These are phyloP conservation scores for Tuber aestivum DNA, from an alignment of 495 filamentous ascomycete species.

Conservation along the genomic window DNA sequence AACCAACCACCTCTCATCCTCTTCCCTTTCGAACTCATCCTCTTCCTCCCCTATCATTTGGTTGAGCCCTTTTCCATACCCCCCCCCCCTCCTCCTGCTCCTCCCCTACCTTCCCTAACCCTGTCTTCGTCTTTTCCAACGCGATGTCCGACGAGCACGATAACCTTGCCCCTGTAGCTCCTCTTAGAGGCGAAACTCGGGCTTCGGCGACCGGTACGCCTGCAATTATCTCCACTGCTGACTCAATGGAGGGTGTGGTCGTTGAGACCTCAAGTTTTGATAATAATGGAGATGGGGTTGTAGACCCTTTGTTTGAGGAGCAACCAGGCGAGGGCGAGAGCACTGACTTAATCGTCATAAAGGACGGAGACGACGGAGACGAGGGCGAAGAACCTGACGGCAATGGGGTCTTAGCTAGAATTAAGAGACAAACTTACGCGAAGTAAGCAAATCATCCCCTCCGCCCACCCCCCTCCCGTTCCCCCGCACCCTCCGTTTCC, in stretches of 20 bases:
- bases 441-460: neutral
- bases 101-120: neutral
- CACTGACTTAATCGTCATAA: neutral
- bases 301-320: slow-evolving; percentile 2
- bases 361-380: neutral
- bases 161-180: neutral
- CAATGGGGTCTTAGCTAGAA: neutral
- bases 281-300: slow-evolving; percentile 2
- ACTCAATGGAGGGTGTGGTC: slow-evolving; percentile 1
- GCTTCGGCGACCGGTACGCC: neutral
- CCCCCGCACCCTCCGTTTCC: neutral
- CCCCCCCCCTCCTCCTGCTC: neutral
- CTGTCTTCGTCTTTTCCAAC: neutral
- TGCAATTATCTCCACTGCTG: neutral
- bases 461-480: neutral
- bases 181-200: neutral
- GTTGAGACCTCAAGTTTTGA: slow-evolving; percentile 1
- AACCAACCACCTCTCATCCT: slow-evolving; percentile 1
- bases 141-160: slow-evolving; percentile 1
- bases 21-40: neutral
- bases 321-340: neutral
- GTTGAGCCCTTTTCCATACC: neutral
- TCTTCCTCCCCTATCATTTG: slow-evolving; percentile 1
- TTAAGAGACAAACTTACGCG: slow-evolving; percentile 1
- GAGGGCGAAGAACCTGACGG: neutral